A percentile compares a stretch with the other conserved stretches of the same genome.
Conservation (phyloP, 495 filamentous ascomycete genomes). For the Ascodesmis nigricans region DNA sequence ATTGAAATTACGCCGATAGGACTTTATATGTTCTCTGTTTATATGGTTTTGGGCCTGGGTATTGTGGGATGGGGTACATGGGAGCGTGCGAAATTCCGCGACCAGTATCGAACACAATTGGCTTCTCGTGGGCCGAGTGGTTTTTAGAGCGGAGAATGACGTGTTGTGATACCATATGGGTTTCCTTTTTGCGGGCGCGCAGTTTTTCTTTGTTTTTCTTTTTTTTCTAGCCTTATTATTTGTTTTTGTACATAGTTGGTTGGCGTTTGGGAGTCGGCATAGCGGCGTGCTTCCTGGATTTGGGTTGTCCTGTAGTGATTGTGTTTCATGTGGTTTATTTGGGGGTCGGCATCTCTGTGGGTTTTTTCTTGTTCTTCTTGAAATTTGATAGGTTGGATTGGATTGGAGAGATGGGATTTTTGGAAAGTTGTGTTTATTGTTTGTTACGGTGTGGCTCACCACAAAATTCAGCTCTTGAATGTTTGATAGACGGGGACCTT, state of each 20-base stretch:
- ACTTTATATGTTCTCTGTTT: constrained; percentile 39
- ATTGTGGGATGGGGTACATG: constrained; percentile 37
- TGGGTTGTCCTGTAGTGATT: too few relatives aligned
- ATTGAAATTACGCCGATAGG: constrained; percentile 48
- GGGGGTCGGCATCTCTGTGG: too few relatives aligned
- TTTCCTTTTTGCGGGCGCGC: constrained; percentile 3
- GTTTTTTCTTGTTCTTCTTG: too few relatives aligned
- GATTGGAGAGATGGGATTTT: too few relatives aligned
- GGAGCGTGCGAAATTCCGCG: constrained; percentile 38
- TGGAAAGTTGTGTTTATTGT: too few relatives aligned
- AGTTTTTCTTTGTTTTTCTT: constrained; percentile 6
- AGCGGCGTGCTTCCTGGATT: constrained; percentile 1
- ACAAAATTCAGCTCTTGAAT: too few relatives aligned
- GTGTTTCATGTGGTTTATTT: too few relatives aligned
- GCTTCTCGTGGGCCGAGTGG: constrained; percentile 15
- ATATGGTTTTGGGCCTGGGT: constrained; percentile 32
- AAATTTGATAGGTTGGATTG: too few relatives aligned
- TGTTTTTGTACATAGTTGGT: constrained; percentile 3
- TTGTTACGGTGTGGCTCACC: too few relatives aligned
- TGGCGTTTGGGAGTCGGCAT: constrained; percentile 7
- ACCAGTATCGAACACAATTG: constrained; percentile 35
- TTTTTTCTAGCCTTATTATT: constrained; percentile 11
- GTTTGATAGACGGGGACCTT: too few relatives aligned
- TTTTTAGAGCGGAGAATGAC: constrained; percentile 8
- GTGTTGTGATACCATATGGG: constrained; percentile 7